Evolutionary conservation across 768 basidiomycete genomes (phyloP).

Genomic region (Saitozyma podzolica): DNA sequence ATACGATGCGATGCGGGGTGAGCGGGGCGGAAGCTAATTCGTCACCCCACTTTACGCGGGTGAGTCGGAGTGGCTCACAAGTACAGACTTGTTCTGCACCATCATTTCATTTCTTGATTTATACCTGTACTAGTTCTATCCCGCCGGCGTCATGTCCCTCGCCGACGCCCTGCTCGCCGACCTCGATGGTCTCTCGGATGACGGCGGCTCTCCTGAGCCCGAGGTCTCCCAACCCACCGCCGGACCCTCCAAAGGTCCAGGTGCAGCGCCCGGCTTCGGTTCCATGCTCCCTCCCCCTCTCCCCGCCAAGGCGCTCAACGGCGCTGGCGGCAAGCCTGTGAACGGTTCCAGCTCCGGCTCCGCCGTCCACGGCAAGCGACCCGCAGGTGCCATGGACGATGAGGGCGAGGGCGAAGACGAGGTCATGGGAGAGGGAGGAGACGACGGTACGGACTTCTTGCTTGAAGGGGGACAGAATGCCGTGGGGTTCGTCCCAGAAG

Average conservation of each 20-base stretch:
- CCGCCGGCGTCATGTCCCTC: constrained; percentile 55
- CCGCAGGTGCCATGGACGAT: constrained; percentile 54
- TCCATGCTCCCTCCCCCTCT: constrained; percentile 50
- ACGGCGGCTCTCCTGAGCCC: constrained; percentile 27
- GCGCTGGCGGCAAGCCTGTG: not conserved
- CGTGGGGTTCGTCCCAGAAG: constrained; percentile 54
- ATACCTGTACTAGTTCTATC: constrained; percentile 1
- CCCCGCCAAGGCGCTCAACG: constrained; percentile 20
- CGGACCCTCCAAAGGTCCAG: constrained; percentile 16
- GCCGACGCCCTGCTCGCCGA: constrained; percentile 92
- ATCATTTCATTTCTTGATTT: not conserved
- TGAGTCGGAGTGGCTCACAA: not conserved
- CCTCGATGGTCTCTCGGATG: constrained; percentile 80
- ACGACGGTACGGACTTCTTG: constrained; percentile 1
- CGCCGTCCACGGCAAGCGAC: constrained; percentile 27
- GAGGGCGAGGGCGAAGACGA: constrained; percentile 64
- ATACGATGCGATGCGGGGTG: not conserved
- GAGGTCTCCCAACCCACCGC: constrained; percentile 12
- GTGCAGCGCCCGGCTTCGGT: constrained; percentile 22
- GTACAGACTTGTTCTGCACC: not conserved
- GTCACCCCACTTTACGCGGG: constrained; percentile 2
- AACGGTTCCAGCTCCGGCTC: constrained; percentile 34
- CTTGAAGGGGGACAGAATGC: constrained; percentile 60
- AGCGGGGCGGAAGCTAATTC: not conserved
- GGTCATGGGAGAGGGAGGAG: constrained; percentile 57